These are phyloP conservation scores for Brassica rapa DNA, from an alignment of 345 rosid genomes.

Conservation along the genomic window DNA sequence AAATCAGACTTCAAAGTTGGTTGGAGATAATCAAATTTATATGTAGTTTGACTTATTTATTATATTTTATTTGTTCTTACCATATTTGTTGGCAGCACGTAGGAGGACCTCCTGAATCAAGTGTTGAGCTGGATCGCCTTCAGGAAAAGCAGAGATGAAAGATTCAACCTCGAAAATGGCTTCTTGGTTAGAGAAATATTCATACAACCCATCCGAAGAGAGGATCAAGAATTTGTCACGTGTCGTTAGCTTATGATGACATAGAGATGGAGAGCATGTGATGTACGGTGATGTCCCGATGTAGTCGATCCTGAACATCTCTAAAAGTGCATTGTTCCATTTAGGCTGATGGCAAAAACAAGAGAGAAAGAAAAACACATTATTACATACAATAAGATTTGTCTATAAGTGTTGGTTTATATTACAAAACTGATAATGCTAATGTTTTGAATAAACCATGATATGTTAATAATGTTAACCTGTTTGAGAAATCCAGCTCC, in stretches of 20 bases:
- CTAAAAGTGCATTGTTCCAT: constrained; percentile 86
- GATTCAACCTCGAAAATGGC: constrained; percentile 77
- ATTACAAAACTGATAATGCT: neutral
- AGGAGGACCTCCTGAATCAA: constrained; percentile 77
- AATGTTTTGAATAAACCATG: neutral
- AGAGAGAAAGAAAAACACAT: neutral
- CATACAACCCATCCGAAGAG: constrained; percentile 92
- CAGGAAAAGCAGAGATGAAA: constrained; percentile 77
- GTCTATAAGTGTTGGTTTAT: neutral
- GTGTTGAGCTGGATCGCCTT: constrained; percentile 97
- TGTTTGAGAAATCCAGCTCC: constrained; percentile 96
- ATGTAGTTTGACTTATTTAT: neutral
- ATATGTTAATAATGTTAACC: neutral
- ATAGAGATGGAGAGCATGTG: constrained; percentile 69
- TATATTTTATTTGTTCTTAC: constrained; percentile 39
- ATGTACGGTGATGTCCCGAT: constrained; percentile 81
- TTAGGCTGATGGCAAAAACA: constrained; percentile 53
- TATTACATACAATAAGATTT: neutral
- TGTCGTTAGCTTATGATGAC: constrained; percentile 66
- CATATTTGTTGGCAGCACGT: constrained; percentile 92
- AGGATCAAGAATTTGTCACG: constrained; percentile 79
- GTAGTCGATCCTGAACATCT: constrained; percentile 86
- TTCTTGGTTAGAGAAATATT: constrained; percentile 84
- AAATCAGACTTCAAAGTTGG: neutral
- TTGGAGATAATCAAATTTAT: neutral